These are phyloP conservation scores for Colletotrichum viniferum DNA, from an alignment of 2,329 filamentous ascomycete species.

Conservation along the genomic window DNA sequence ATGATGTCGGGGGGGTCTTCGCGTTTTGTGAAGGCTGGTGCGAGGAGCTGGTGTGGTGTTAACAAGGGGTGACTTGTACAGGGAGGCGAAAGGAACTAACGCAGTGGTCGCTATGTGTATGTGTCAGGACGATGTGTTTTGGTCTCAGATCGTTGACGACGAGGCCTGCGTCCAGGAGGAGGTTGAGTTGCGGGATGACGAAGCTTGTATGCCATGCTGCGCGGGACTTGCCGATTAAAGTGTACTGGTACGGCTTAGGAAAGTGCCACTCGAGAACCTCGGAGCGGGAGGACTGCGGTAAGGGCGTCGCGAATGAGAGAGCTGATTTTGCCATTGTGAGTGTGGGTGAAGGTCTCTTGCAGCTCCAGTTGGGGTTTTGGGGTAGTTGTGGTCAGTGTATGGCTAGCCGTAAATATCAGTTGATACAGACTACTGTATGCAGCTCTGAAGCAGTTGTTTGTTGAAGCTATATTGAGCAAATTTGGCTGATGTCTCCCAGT, in stretches of 20 bases:
- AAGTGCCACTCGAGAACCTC: conserved; percentile 51
- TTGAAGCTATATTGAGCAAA: background rate
- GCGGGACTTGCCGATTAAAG: conserved; percentile 51
- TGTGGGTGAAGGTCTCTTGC: background rate
- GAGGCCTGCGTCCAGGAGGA: conserved; percentile 54
- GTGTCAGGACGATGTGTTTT: conserved; percentile 54
- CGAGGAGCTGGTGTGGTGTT: conserved; percentile 29
- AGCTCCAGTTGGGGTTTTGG: background rate
- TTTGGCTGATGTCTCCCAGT: accelerated
- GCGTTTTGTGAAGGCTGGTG: conserved; percentile 46
- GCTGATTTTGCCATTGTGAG: background rate
- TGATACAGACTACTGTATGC: background rate
- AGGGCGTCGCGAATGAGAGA: conserved; percentile 43
- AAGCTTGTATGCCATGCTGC: conserved; percentile 59
- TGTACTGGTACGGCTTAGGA: conserved; percentile 45
- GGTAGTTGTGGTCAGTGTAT: background rate
- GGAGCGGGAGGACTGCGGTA: conserved; percentile 47
- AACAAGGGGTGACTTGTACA: no score
- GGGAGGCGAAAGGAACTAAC: no score
- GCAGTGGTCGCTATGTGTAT: conserved; percentile 53
- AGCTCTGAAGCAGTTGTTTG: accelerated
- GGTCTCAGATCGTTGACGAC: conserved; percentile 49
- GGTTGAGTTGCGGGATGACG: conserved; percentile 52
- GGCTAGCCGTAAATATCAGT: background rate
- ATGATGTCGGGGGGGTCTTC: conserved; percentile 51